Evolutionary conservation across 2,329 filamentous ascomycete genomes (phyloP), one percentile per base, ranked within the genome.

Genomic region (Hansfordia pulvinata): DNA sequence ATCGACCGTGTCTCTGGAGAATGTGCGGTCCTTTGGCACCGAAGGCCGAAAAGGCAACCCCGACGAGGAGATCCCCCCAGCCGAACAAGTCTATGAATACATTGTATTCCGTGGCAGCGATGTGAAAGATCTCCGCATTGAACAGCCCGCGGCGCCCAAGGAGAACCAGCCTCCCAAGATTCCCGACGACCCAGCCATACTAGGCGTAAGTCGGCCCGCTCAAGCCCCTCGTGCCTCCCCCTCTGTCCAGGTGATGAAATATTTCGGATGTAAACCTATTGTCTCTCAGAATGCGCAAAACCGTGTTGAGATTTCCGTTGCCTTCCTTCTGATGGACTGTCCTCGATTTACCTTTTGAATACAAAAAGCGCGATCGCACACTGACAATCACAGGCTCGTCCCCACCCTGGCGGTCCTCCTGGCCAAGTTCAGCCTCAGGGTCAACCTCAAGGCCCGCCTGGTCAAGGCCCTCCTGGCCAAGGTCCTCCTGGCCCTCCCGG

Each of bases 231-330:
- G 23, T 36, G 15, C 27, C 30, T 30, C 33, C 31, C 20, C 31
- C 29, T 37, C 33, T 38, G 50, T 61, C 58, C 54, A 43, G 44
- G 73, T 93, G 86, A 93, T 84, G 82, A 92, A 90, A 60, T 60
- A 93, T 82, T 78, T 69, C 85, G 86, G 86, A 93, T 93, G 83
- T 90, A 83, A 93, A 92, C 58, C 59, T 68, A 65, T 71, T 50
- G 23, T 24, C 66, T 64, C 70, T 71, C 68, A 74, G 78, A 80
- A 84, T 84, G 85, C 85, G 93, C 76, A 64, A 78, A 64, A 40
- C 69, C 69, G 63, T 93, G 86, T 93, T 76, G 86, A 93, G 73
- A 77, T 80, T 77, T 93, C 86, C 85, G 86, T 93, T 94, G 86
- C 85, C 86, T 94, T 94, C 86, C 86, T 94, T 93, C 85, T 94